Evolutionary conservation across 306 rosid species (phyloP).

Genomic region (Corylus heterophylla): DNA sequence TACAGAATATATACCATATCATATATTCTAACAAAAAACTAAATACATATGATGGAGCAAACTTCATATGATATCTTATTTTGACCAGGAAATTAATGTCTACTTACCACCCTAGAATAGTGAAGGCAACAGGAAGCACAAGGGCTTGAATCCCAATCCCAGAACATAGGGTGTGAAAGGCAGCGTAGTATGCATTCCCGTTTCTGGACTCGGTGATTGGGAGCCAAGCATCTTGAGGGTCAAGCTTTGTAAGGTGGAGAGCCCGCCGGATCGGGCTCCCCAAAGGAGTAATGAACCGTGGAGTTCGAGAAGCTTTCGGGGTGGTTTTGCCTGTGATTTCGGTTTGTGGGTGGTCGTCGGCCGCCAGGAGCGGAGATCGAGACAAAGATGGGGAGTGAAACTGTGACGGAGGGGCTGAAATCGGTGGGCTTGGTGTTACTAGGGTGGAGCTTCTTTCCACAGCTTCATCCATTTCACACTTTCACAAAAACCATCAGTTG

Average conservation of each 20-base stretch:
- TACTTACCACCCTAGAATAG: conserved; percentile 56
- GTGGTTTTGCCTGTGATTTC: conserved; percentile 1
- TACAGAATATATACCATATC: too few relatives aligned
- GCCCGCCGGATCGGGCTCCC: conserved; percentile 25
- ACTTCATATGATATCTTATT: too few relatives aligned
- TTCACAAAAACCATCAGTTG: background rate
- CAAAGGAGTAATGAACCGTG: conserved; percentile 19
- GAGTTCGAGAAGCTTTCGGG: conserved; percentile 1
- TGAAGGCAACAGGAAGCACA: conserved; percentile 59
- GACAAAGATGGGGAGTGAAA: conserved; percentile 26
- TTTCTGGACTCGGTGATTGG: conserved; percentile 63
- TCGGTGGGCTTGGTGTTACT: background rate
- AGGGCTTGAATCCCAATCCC: conserved; percentile 64
- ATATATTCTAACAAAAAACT: too few relatives aligned
- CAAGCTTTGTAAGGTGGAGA: conserved; percentile 16
- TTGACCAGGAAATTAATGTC: too few relatives aligned
- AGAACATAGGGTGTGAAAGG: conserved; percentile 53
- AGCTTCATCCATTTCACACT: background rate
- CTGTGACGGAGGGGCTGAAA: conserved; percentile 26
- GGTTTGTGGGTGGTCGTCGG: conserved; percentile 3
- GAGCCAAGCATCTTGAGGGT: conserved; percentile 59
- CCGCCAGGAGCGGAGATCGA: conserved; percentile 21
- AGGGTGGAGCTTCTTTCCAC: background rate
- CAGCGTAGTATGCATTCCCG: conserved; percentile 55
- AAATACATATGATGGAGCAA: too few relatives aligned